phyloP scores from a whole-genome alignment of 228 moss, liverwort and hornwort species.

The Sphagnum fallax region DNA sequence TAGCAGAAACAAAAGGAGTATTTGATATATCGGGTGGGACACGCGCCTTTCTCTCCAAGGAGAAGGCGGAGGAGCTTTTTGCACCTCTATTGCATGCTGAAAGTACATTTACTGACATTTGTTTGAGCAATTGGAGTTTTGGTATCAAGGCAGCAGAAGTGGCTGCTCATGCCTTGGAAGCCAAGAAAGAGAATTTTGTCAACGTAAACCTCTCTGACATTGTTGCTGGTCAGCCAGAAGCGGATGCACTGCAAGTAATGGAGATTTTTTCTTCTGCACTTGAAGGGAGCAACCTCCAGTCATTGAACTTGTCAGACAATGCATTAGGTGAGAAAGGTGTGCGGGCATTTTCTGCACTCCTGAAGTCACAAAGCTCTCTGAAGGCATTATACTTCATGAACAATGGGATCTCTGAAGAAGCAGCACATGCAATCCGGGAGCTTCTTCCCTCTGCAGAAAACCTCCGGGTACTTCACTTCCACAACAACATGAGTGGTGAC shows the following conservation, averaged over 20 bases:
- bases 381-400: slow-evolving; percentile 94
- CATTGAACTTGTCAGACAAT: slow-evolving; percentile 93
- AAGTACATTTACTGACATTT: slow-evolving; percentile 48
- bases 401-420: slow-evolving; percentile 91
- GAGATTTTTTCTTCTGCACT: slow-evolving; percentile 62
- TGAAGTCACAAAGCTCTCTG: slow-evolving; percentile 74
- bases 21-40: slow-evolving; percentile 86
- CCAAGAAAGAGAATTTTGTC: slow-evolving; percentile 48
- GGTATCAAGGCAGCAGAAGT: slow-evolving; percentile 77
- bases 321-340: slow-evolving; percentile 98
- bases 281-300: slow-evolving; percentile 71
- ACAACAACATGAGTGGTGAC: slow-evolving; percentile 99
- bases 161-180: slow-evolving; percentile 59
- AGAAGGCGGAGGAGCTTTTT: slow-evolving; percentile 63
- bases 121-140: slow-evolving; percentile 96
- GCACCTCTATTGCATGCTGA: slow-evolving; percentile 59
- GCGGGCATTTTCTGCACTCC: slow-evolving; percentile 74
- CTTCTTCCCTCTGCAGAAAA: slow-evolving; percentile 69
- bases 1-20: background rate
- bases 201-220: slow-evolving; percentile 89
- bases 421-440: slow-evolving; percentile 82
- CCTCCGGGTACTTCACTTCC: slow-evolving; percentile 70
- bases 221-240: slow-evolving; percentile 90
- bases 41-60: slow-evolving; percentile 64
- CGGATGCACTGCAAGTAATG: slow-evolving; percentile 88